Conservation (phyloP, 2,329 filamentous ascomycete species). For the Coccinonectria pachysandricola region DNA sequence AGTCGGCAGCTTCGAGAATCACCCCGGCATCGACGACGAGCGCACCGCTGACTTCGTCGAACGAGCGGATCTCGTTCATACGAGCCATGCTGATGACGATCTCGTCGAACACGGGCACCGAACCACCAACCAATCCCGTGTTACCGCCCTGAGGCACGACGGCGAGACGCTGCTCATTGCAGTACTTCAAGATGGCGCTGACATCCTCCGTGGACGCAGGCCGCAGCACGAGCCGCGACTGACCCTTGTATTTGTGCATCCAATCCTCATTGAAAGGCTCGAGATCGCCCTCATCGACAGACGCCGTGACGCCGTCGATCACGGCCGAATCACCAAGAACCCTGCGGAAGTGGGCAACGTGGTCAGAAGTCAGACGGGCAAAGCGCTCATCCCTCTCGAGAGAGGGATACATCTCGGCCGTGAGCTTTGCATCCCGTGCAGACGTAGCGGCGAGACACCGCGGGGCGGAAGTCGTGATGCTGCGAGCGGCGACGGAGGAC, state of each 20-base stretch:
- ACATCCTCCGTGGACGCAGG: slow-evolving; percentile 79
- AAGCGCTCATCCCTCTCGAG: slow-evolving; percentile 74
- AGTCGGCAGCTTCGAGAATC: slow-evolving; percentile 81
- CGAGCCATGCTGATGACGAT: slow-evolving; percentile 84
- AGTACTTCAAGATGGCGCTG: slow-evolving; percentile 85
- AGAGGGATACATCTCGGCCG: slow-evolving; percentile 74
- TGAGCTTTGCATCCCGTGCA: slow-evolving; percentile 48
- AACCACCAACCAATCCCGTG: slow-evolving; percentile 89
- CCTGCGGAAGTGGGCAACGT: slow-evolving; percentile 73
- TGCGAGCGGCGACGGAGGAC: slow-evolving; percentile 8
- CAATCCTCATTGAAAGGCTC: slow-evolving; percentile 93
- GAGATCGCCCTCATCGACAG: slow-evolving; percentile 66
- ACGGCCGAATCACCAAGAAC: slow-evolving; percentile 73
- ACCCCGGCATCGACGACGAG: slow-evolving; percentile 85
- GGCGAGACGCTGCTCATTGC: slow-evolving; percentile 83
- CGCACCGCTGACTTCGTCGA: slow-evolving; percentile 86
- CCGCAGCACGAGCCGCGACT: slow-evolving; percentile 78
- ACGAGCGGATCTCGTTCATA: slow-evolving; percentile 85
- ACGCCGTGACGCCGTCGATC: slow-evolving; percentile 64
- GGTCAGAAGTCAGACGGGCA: slow-evolving; percentile 59
- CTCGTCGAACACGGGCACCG: slow-evolving; percentile 95
- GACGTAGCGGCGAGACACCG: slow-evolving; percentile 17
- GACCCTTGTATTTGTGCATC: slow-evolving; percentile 97
- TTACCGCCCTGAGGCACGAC: slow-evolving; percentile 97
- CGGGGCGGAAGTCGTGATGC: slow-evolving; percentile 21